These are phyloP conservation scores for Calophaca sinica DNA, from an alignment of 306 rosid genomes.

Conservation along the genomic window DNA sequence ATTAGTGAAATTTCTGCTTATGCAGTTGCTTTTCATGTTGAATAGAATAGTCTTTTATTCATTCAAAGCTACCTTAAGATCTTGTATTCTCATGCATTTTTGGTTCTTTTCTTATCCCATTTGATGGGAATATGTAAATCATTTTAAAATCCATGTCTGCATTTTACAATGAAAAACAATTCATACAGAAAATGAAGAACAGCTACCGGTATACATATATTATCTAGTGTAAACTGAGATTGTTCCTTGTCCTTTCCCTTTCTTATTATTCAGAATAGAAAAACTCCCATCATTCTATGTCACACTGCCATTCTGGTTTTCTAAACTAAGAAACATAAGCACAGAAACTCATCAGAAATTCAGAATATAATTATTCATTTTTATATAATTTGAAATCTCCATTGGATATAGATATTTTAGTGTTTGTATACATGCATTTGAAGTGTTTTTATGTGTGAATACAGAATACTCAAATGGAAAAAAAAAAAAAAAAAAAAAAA, in stretches of 20 bases:
- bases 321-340: slow-evolving; percentile 28
- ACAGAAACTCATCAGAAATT: background rate
- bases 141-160: background rate
- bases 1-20: slow-evolving; percentile 1
- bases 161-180: background rate
- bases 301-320: slow-evolving; percentile 5
- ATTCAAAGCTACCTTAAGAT: slow-evolving; percentile 3
- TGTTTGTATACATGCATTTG: background rate
- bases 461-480: background rate
- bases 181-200: background rate
- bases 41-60: slow-evolving; percentile 10
- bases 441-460: background rate
- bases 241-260: slow-evolving; percentile 15
- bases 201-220: background rate
- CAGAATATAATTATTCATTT: background rate
- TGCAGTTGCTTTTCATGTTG: background rate
- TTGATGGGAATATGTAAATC: slow-evolving; percentile 15
- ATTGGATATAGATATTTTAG: background rate
- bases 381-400: slow-evolving; percentile 2
- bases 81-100: background rate
- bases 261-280: slow-evolving; percentile 7
- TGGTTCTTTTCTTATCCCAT: slow-evolving; percentile 16
- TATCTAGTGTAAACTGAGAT: background rate
- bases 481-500: too few species aligned
- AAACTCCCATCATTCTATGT: slow-evolving; percentile 1